These are phyloP conservation scores for Corrigiola litoralis DNA, from an alignment of 179 eudicot genomes.

Conservation along the genomic window DNA sequence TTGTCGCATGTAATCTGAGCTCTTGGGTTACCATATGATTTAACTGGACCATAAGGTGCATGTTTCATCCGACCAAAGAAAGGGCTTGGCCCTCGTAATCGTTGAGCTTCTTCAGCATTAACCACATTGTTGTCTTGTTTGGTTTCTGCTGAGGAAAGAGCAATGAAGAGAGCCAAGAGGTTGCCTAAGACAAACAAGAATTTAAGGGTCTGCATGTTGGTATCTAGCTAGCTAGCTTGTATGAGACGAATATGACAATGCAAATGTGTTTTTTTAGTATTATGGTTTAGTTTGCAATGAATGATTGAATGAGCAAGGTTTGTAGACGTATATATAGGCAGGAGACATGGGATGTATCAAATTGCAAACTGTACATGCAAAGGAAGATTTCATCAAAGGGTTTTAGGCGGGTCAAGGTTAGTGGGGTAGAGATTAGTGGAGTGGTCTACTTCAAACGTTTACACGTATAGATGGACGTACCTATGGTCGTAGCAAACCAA, in stretches of 20 bases:
- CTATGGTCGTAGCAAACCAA: constrained; percentile 23
- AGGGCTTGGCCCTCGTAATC: constrained; percentile 15
- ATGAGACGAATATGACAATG: not conserved
- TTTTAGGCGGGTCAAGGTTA: constrained; percentile 26
- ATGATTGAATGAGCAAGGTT: not conserved
- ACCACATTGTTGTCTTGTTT: not conserved
- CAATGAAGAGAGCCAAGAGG: not conserved
- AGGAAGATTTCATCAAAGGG: not conserved
- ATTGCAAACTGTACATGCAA: not conserved
- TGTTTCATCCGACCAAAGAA: constrained; percentile 16
- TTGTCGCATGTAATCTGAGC: constrained; percentile 40
- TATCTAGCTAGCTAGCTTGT: not conserved
- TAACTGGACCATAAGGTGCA: not conserved
- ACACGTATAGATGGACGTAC: too few relatives aligned
- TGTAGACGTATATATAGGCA: constrained; percentile 16
- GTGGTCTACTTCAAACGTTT: constrained; percentile 11
- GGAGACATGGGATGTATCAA: not conserved
- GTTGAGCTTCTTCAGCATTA: not conserved
- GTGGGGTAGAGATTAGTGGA: constrained; percentile 21
- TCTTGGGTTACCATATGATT: not conserved
- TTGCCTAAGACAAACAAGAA: not conserved
- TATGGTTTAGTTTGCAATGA: not conserved
- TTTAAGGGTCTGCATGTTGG: constrained; percentile 14
- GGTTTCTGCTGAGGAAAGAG: constrained; percentile 3
- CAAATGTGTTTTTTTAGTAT: not conserved